These are phyloP conservation scores for Mrakia blollopis DNA, from an alignment of 768 basidiomycete genomes.

Conservation along the genomic window DNA sequence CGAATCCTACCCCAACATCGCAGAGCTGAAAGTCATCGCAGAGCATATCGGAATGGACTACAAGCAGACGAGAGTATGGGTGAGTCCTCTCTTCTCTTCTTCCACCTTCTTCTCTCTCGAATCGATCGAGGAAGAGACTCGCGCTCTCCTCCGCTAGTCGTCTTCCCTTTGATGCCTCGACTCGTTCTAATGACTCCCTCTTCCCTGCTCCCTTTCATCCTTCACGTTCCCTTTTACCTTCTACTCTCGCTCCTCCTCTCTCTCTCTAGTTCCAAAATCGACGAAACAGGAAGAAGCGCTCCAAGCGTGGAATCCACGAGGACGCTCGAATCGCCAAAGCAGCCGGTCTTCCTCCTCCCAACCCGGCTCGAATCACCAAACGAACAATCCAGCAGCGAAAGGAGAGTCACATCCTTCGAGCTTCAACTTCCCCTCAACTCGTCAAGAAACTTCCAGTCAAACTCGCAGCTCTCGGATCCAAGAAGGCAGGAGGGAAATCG, in stretches of 20 bases:
- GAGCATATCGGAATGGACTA: conserved; percentile 16
- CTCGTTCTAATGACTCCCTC: not conserved
- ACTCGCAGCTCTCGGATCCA: no score
- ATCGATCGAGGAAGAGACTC: not conserved
- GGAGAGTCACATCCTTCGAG: not conserved
- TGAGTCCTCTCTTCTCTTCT: conserved; percentile 5
- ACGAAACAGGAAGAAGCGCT: conserved; percentile 20
- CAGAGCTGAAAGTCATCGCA: conserved; percentile 17
- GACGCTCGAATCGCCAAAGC: conserved; percentile 9
- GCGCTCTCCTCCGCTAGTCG: not conserved
- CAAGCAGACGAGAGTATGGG: conserved; percentile 27
- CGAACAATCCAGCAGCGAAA: not conserved
- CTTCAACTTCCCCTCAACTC: not conserved
- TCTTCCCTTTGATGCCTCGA: conserved; percentile 4
- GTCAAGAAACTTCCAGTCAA: not conserved
- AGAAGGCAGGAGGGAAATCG: not conserved
- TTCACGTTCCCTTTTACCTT: not conserved
- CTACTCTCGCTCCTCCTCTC: not conserved
- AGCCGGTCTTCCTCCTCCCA: conserved; percentile 6
- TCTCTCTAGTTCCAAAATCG: conserved; percentile 26
- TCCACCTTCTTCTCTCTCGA: not conserved
- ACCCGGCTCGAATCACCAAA: conserved; percentile 4
- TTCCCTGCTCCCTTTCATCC: not conserved
- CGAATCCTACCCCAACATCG: conserved; percentile 23
- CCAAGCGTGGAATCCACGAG: conserved; percentile 2